Base-by-base conservation (phyloP, 148 eudicot genomes). In the Rhododendron kiyosumense region DNA sequence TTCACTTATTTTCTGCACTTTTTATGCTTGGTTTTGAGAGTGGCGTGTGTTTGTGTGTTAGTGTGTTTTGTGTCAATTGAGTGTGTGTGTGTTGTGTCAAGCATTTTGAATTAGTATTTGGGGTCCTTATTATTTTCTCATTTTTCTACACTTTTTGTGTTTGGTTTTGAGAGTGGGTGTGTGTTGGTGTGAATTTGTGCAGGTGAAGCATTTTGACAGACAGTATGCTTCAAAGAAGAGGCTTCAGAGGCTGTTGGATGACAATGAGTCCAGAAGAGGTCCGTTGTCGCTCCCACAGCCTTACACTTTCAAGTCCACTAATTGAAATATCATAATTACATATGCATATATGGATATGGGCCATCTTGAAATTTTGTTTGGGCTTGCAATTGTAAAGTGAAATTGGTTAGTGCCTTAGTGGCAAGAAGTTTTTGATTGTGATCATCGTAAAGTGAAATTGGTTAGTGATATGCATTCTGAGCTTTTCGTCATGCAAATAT, bases 131-230 rank as follows among this genome's bases (percentile, higher is more conserved):
- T 51, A 17, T 22, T 79, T 7, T 41, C 59, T 51, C 14, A 7
- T 28, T 65, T 54, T 14, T 54, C 24, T 7, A 1, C 2, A 45
- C 3, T 28, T 67, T 36, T 4, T 78, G 41, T 73, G 48, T 18
- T 63, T 75, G 45, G 6, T 59, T 65, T 38, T 79, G 22, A 30
- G 10, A 2, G 49, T 22, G 5, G 46, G 85, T 32, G 51, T 4
- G 49, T 84, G 71, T 20, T 67, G 30, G 26, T 63, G 32, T 14
- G 12, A 75, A 20, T 74, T 54, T 69, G 38, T 86, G 78, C 82
- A 96, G 98, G 98, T 94, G 89, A 93, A 93, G 91, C 98, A 96
- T 88, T 96, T 96, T 57, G 98, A 96, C 81, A 85, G 96, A 86
- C 95, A 88, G 85, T 92, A 92, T 81, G 93, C 95, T 86, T 86